Evolutionary conservation across 2,329 filamentous ascomycete species (phyloP), one percentile per base, ranked within the genome.

Genomic region (Aphanoascus verrucosus): DNA sequence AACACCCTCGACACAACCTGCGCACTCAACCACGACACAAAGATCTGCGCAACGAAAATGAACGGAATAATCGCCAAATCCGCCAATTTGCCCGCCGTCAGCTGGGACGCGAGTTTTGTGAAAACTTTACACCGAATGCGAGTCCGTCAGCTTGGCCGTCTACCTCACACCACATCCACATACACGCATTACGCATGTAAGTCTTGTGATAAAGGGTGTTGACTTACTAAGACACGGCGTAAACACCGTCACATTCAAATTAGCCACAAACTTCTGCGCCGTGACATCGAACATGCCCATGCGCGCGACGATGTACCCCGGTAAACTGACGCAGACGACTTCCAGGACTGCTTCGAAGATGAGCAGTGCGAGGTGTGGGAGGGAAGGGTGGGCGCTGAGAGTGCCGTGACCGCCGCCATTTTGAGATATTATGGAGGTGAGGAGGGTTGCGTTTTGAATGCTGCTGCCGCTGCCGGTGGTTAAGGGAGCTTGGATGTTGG

Each of bases 291-390:
- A 97, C 73, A 95, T 86, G 67, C 93, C 93, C 62, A 88, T 78
- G 38, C 86, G 78, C 11, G 93, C 93, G 52, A 96, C 83, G 58
- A 98, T 85, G 71, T 96, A 98, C 28, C 93, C 93, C 0, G 93
- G 93, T 61, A 96, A 72, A 68, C 86, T 91, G 67, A 98, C 90
- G 67, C 90, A 97, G 48, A 98, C 86, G 20, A 97, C 91, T 67
- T 96, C 89, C 64, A 96, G 77, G 28, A 96, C 90, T 9, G 93
- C 93, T 72, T 94, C 90, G 64, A 95, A 95, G 61, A 97, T 90
- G 55, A 95, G 82, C 23, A 94, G 76, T 38, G 83, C 77, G 31
- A 95, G 77, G 62, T 89, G 71, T 15, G 70, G 67, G 55, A 80
- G 69, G 9, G 73, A 65, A 3, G 77, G 75, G 60, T 79, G 73